Percentiles rank a stretch among this genome's conserved stretches.
These are phyloP conservation scores for Coleophoma eucalyptorum DNA, from an alignment of 2,329 filamentous ascomycete genomes.

Conservation along the genomic window DNA sequence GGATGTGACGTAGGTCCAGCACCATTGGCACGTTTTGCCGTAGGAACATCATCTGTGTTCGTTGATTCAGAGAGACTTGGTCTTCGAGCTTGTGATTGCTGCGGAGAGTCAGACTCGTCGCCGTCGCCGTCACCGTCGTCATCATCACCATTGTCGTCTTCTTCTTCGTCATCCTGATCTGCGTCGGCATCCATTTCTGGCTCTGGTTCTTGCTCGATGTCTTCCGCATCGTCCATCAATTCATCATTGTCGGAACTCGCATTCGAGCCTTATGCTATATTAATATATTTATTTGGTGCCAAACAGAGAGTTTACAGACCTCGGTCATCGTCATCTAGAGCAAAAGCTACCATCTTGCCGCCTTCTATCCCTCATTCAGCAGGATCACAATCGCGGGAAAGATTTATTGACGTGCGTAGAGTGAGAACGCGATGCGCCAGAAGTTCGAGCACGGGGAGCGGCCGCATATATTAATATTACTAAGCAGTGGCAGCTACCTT, in stretches of 20 bases:
- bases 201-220: constrained; percentile 29
- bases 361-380: too few species aligned
- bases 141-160: constrained; percentile 27
- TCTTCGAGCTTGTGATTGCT: constrained; percentile 21
- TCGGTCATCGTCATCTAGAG: constrained; percentile 27
- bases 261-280: constrained; percentile 28
- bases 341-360: constrained; percentile 21
- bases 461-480: too few species aligned
- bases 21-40: constrained; percentile 15
- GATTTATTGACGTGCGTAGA: too few species aligned
- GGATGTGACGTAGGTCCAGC: constrained; percentile 24
- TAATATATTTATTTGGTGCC: neutral
- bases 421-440: too few species aligned
- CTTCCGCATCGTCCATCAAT: constrained; percentile 47
- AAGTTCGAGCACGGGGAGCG: too few species aligned
- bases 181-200: constrained; percentile 26
- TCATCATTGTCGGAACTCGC: constrained; percentile 50
- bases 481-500: too few species aligned
- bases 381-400: too few species aligned
- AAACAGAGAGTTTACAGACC: constrained; percentile 11
- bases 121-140: constrained; percentile 38
- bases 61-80: constrained; percentile 21
- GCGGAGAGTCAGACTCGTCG: constrained; percentile 49
- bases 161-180: constrained; percentile 27
- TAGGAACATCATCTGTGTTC: constrained; percentile 22